Evolutionary conservation across 2,329 filamentous ascomycete genomes (phyloP).

Genomic region (Pseudogymnoascus sp.): DNA sequence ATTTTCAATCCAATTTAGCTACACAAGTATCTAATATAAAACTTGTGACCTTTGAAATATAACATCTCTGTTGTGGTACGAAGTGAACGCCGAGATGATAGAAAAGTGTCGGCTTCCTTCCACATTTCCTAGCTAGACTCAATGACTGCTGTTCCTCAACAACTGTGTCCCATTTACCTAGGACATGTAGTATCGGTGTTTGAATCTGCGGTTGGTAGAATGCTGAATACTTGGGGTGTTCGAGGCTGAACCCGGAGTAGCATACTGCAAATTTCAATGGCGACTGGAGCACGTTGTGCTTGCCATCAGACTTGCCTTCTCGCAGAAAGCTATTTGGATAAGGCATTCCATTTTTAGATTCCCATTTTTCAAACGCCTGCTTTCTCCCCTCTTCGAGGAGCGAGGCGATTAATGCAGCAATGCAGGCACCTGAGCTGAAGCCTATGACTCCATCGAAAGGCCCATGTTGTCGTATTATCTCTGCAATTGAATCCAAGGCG

Average conservation of each 20-base stretch:
- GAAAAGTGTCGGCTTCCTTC: neutral
- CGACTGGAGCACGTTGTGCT: neutral
- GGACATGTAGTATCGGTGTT: slow-evolving; percentile 10
- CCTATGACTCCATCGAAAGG: slow-evolving; percentile 13
- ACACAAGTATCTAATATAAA: neutral
- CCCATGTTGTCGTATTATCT: slow-evolving; percentile 2
- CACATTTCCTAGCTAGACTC: neutral
- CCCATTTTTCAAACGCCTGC: neutral
- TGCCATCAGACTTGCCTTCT: neutral
- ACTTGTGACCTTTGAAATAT: neutral
- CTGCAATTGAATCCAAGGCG: neutral
- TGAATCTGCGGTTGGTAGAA: slow-evolving; percentile 8
- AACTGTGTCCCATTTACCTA: slow-evolving; percentile 11
- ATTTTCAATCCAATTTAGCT: neutral
- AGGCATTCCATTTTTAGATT: neutral
- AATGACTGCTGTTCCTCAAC: slow-evolving; percentile 4
- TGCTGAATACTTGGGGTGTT: slow-evolving; percentile 8
- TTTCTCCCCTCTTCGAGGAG: slow-evolving; percentile 2
- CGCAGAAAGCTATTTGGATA: neutral
- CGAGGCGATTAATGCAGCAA: slow-evolving; percentile 8
- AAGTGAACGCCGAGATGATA: slow-evolving; percentile 12
- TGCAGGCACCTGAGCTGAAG: slow-evolving; percentile 10
- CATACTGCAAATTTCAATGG: slow-evolving; percentile 12
- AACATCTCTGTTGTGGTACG: neutral
- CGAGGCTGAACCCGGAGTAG: slow-evolving; percentile 13